These are phyloP conservation scores for Phytophthora multivora DNA, from an alignment of 352 stramenopile species.

Conservation along the genomic window DNA sequence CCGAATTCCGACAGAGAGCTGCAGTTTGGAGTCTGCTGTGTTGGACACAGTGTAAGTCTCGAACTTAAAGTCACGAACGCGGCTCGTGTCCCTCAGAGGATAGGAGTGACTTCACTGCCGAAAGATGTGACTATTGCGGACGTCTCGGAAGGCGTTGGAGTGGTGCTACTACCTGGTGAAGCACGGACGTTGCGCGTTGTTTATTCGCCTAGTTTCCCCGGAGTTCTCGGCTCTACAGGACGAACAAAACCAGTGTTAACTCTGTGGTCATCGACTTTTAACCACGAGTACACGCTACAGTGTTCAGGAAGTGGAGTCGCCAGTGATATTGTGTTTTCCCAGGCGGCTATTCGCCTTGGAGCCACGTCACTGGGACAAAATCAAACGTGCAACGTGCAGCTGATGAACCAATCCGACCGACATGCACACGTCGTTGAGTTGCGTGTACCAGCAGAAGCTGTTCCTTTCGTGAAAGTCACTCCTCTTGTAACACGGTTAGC, in stretches of 20 bases:
- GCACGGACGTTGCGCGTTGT: slow-evolving; percentile 29
- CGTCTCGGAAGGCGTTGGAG: slow-evolving; percentile 26
- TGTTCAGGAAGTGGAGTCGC: slow-evolving; percentile 38
- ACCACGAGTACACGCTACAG: slow-evolving; percentile 33
- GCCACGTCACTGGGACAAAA: slow-evolving; percentile 45
- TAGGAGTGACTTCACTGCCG: slow-evolving; percentile 33
- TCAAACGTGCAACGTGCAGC: slow-evolving; percentile 35
- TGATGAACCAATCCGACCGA: slow-evolving; percentile 42
- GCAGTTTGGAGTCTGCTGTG: slow-evolving; percentile 42
- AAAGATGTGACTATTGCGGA: slow-evolving; percentile 37
- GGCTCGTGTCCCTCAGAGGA: slow-evolving; percentile 39
- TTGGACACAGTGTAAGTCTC: slow-evolving; percentile 44
- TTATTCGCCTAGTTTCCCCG: slow-evolving; percentile 36
- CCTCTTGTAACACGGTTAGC: slow-evolving; percentile 66
- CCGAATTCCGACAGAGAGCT: slow-evolving; percentile 10
- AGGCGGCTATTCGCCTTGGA: slow-evolving; percentile 40
- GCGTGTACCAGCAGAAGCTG: slow-evolving; percentile 29
- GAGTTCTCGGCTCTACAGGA: neutral
- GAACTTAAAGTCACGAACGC: slow-evolving; percentile 38
- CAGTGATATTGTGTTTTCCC: slow-evolving; percentile 40
- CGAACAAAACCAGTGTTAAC: slow-evolving; percentile 24
- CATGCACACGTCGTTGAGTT: slow-evolving; percentile 34
- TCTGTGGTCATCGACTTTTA: slow-evolving; percentile 47
- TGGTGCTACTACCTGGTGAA: slow-evolving; percentile 41
- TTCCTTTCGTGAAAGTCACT: slow-evolving; percentile 52